Evolutionary conservation across 768 basidiomycete species (phyloP), one percentile per base, ranked within the genome.

Genomic region (Russula griseocarnosa): DNA sequence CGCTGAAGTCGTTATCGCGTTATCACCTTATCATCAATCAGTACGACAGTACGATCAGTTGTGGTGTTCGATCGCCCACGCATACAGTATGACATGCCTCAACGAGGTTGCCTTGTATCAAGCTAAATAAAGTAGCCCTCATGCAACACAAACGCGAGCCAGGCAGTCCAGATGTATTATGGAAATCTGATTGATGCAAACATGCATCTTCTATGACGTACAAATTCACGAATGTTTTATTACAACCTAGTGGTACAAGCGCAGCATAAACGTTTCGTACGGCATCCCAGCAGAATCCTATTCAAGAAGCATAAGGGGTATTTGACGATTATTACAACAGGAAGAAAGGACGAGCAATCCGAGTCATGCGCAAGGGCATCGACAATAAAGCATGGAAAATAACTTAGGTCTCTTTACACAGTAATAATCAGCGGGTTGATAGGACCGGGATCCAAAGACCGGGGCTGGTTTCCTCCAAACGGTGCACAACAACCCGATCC

Each of bases 401-500:
- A 60, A 66, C 38, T 57, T 67, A 61, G 16, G 5, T 7, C 32
- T 36, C 16, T 47, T 22, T 22, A 47, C 46, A 50, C n/a, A 22
- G 36, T 66, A 58, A 63, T n/a, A 13, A 30, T 68, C 50, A 68
- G 40, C 60, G 58, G 3, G 66, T 67, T 1, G 34, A 64, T 1
- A 69, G 57, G 1, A 67, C 54, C 0, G 68, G 66, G 30, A 69
- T 55, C 66, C 66, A 69, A 2, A 59, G 13, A n/a, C 68, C 66
- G 30, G 47, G 54, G 14, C 53, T 38, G 40, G 18, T 47, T 22
- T 69, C 66, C 46, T 69, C 68, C 4, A 69, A 62, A 32, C 68
- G 66, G 30, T 69, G 62, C 1, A 69, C 10, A 10, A 69, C 44
- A 13, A 69, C 68, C 22, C 68, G 68, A 14, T 67, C 57, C 66